Percentiles rank a stretch among this genome's conserved stretches.
Conservation (phyloP, 257 asterid genomes). For the Cinchona pubescens region DNA sequence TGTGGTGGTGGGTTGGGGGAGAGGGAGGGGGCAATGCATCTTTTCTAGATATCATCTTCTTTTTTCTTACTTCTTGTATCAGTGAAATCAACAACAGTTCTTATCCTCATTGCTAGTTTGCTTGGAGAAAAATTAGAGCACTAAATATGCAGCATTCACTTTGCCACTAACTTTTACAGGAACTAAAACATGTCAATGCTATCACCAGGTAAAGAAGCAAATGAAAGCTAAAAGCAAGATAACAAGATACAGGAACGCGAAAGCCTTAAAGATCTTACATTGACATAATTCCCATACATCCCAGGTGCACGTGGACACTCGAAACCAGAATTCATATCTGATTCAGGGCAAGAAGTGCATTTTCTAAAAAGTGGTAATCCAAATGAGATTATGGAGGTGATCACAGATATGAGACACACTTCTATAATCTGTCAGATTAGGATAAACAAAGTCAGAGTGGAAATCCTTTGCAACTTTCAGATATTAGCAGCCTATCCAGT, state of each 20-base stretch:
- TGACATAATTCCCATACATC: constrained; percentile 95
- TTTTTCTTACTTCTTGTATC: too few relatives aligned
- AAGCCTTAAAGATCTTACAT: constrained; percentile 54
- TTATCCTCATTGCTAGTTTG: background rate
- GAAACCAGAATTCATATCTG: constrained; percentile 67
- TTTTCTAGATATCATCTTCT: too few relatives aligned
- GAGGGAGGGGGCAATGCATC: too few relatives aligned
- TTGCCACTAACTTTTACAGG: background rate
- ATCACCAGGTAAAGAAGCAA: background rate
- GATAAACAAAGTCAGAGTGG: constrained; percentile 18
- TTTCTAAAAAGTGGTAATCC: constrained; percentile 85
- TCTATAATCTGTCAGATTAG: constrained; percentile 64
- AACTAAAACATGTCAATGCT: background rate
- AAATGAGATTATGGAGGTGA: constrained; percentile 84
- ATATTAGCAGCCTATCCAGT: background rate
- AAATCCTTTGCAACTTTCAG: background rate
- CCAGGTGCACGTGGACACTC: constrained; percentile 99
- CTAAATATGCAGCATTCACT: background rate
- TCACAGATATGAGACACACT: constrained; percentile 79
- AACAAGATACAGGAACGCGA: constrained; percentile 10
- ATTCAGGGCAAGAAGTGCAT: constrained; percentile 95
- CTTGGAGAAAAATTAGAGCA: background rate
- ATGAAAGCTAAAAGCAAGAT: constrained; percentile 10
- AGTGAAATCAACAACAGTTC: too few relatives aligned
- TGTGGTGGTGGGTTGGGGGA: too few relatives aligned